phyloP scores from a whole-genome alignment of 768 basidiomycete genomes.

The Mycena latifolia region DNA sequence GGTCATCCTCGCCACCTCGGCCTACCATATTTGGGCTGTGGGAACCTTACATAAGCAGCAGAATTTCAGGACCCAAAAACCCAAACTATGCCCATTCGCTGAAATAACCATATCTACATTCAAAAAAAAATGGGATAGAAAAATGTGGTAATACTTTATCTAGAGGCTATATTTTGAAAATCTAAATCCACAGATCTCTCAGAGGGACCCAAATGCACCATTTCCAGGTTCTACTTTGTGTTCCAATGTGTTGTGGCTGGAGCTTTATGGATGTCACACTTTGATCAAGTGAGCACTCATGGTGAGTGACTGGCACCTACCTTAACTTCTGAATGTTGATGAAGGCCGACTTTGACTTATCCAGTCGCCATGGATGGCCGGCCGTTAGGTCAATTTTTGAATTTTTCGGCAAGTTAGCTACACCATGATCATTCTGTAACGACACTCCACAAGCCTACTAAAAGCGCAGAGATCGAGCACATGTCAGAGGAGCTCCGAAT shows the following conservation, averaged over 20 bases:
- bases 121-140: conserved; percentile 6
- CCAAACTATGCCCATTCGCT: conserved; percentile 6
- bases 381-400: no score
- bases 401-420: no score
- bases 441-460: conserved; percentile 12
- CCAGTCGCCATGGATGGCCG: no score
- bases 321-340: no score
- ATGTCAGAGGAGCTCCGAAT: conserved; percentile 13
- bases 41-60: conserved; percentile 16
- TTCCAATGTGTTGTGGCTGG: conserved; percentile 4
- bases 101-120: conserved; percentile 12
- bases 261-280: conserved; percentile 14
- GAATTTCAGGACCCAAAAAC: neutral
- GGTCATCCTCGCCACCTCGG: no score
- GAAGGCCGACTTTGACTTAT: no score
- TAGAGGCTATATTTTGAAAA: conserved; percentile 3
- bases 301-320: no score
- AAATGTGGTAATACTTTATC: conserved; percentile 11
- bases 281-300: conserved; percentile 8
- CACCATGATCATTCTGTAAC: neutral
- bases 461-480: conserved; percentile 17
- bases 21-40: conserved; percentile 11
- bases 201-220: no score
- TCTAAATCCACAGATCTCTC: conserved; percentile 20
- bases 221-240: conserved; percentile 11